Base-by-base conservation (phyloP, 2,329 filamentous ascomycete genomes). In the Epichloe aotearoae region DNA sequence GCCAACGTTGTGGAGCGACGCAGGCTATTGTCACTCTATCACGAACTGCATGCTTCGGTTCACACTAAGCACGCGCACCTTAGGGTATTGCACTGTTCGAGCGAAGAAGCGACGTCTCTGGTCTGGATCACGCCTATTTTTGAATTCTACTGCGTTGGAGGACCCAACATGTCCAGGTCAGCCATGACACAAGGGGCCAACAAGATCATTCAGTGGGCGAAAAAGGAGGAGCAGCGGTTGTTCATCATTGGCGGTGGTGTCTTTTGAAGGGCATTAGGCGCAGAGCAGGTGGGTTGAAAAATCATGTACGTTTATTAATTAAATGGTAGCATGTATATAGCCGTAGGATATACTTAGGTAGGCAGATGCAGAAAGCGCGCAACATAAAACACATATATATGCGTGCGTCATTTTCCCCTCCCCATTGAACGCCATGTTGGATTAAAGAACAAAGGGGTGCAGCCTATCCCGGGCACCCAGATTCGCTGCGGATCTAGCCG, bases 171-270 rank as follows among this genome's bases (percentile, higher is more conserved):
- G 37, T 78, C 78, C 30, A 71, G 79, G 40, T 69, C 73, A 20
- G 79, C 82, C 11, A 74, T 98, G 60, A 87, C 88, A 10, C 85
- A 91, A 64, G 88, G 85, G 11, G 91, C 90, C 36, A 95, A 93
- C 63, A 84, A 85, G 68, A 81, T 98, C 47, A 83, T 94, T 5
- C 86, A 93, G 62, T 98, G 91, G 90, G 84, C 91, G 2, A 84
- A 87, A 62, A 77, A 83, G 57, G 93, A 98, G 68, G 91, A 97
- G 67, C 90, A 97, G 67, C 76, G 93, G 52, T 72, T 97, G 5
- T 98, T 98, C 63, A 95, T 98, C 53, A 93, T 98, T 62, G 93
- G 93, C 1, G 94, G 93, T n/a, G 93, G 90, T 42, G 91, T 97
- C 58, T 85, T 84, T 59, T 83, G 45, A 40, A 45, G 12, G 7